Conservation (phyloP, 176 grass and related monocot species). For the Carex parvula region DNA sequence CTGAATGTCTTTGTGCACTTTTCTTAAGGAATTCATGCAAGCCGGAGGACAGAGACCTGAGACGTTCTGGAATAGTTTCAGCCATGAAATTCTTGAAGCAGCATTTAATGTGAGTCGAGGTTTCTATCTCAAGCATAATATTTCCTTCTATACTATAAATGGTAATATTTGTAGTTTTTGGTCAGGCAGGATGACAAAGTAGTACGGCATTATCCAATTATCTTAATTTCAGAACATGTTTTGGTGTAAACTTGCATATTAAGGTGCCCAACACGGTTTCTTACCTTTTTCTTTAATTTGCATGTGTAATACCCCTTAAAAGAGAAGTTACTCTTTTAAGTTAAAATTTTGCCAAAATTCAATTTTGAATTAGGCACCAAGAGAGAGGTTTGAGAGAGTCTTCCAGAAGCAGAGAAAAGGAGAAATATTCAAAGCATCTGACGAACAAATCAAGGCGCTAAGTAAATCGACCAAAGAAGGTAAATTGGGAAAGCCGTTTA, state of each 20-base stretch:
- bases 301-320: neutral
- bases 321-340: neutral
- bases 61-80: conserved; percentile 59
- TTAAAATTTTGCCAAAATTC: neutral
- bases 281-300: neutral
- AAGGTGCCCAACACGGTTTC: neutral
- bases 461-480: conserved; percentile 35
- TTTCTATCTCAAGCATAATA: neutral
- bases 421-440: conserved; percentile 40
- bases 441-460: conserved; percentile 63
- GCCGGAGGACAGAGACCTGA: conserved; percentile 37
- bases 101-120: conserved; percentile 49
- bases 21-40: conserved; percentile 48
- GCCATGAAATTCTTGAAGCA: conserved; percentile 56
- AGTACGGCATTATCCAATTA: neutral
- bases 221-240: neutral
- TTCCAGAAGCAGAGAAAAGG: conserved; percentile 40
- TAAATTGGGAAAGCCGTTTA: conserved; percentile 44
- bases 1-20: neutral
- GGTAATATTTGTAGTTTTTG: neutral
- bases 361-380: conserved; percentile 35
- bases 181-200: neutral
- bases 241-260: neutral
- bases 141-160: neutral
- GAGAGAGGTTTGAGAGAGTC: conserved; percentile 42